These are phyloP conservation scores for Papiliotrema fonsecae DNA, from an alignment of 1,284 basidiomycete genomes.

Conservation along the genomic window DNA sequence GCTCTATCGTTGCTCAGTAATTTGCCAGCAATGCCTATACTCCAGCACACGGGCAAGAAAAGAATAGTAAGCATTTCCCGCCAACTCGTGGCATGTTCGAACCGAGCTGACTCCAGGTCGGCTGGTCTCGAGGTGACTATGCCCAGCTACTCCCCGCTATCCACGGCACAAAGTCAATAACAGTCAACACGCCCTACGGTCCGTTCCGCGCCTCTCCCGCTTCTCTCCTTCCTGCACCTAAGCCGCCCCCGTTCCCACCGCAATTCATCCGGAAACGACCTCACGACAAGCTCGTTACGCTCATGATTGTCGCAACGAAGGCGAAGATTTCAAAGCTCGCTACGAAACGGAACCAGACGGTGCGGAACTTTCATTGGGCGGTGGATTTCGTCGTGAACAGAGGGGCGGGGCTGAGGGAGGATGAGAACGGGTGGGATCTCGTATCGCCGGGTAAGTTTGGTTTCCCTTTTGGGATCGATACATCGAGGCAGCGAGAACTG, in stretches of 20 bases:
- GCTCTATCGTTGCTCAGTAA: too few species aligned
- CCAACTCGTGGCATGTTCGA: too few species aligned
- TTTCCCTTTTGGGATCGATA: too few species aligned
- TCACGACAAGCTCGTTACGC: background rate
- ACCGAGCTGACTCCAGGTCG: too few species aligned
- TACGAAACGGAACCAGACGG: constrained; percentile 12
- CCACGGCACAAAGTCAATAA: background rate
- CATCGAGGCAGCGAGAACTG: too few species aligned
- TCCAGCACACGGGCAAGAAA: too few species aligned
- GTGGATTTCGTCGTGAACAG: constrained; percentile 12
- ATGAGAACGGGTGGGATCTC: constrained; percentile 3
- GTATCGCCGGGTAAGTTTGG: background rate
- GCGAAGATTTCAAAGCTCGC: constrained; percentile 16
- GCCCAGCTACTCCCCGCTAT: background rate
- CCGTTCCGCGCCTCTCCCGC: background rate
- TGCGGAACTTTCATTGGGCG: constrained; percentile 12
- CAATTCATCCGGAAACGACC: background rate
- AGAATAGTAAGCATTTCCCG: background rate
- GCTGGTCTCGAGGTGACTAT: background rate
- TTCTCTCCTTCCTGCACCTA: background rate
- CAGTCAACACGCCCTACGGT: background rate
- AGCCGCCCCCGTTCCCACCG: background rate
- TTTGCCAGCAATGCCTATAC: too few species aligned
- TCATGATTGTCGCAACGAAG: constrained; percentile 10
- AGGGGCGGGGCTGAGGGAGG: background rate